Conservation (phyloP, 1,284 basidiomycete genomes). For the Kwoniella shivajii region DNA sequence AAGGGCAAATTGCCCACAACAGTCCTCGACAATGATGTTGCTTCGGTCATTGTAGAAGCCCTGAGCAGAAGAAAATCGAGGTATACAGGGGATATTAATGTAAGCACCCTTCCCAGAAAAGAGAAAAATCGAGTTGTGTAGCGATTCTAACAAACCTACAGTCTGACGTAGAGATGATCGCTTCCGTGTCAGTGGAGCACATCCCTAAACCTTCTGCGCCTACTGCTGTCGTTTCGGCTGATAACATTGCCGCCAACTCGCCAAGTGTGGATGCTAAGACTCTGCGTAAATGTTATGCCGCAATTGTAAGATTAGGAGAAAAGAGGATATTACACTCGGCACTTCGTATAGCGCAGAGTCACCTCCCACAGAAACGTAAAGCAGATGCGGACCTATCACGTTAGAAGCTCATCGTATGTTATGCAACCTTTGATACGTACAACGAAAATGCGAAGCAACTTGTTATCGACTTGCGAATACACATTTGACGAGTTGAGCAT, state of each 20-base stretch:
- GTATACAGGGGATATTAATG: slow-evolving; percentile 12
- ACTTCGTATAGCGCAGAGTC: neutral
- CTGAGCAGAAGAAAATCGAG: slow-evolving; percentile 43
- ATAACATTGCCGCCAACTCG: neutral
- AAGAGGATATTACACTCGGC: slow-evolving; percentile 12
- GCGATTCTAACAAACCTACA: neutral
- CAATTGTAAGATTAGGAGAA: slow-evolving; percentile 21
- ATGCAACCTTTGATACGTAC: no score
- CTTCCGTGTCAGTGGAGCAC: neutral
- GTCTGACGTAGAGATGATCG: slow-evolving; percentile 6
- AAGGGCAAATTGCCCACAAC: slow-evolving; percentile 81
- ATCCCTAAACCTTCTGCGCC: neutral
- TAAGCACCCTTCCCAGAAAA: neutral
- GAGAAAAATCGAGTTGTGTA: neutral
- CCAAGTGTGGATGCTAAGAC: neutral
- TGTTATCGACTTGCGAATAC: no score
- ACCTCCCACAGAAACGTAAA: slow-evolving; percentile 3
- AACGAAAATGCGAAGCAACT: no score
- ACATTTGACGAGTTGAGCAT: no score
- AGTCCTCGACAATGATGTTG: slow-evolving; percentile 58
- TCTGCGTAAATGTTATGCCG: slow-evolving; percentile 12
- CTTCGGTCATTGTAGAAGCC: slow-evolving; percentile 58
- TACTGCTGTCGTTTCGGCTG: neutral
- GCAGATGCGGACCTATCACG: slow-evolving; percentile 3
- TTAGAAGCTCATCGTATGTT: no score